Evolutionary conservation across 2,329 filamentous ascomycete species (phyloP).

Genomic region (Acephala macrosclerotiorum): DNA sequence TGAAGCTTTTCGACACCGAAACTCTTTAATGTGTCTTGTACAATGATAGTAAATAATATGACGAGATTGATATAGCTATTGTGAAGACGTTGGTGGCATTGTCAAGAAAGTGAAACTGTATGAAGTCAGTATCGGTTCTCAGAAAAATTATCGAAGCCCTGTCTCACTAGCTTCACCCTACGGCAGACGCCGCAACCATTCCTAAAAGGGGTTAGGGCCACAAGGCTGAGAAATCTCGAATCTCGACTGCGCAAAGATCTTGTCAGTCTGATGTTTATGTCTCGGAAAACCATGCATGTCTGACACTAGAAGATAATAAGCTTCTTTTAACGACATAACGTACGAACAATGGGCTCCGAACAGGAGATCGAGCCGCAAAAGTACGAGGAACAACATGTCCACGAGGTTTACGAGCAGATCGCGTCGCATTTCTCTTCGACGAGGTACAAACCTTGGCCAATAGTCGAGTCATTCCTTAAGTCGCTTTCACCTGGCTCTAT

Average conservation of each 20-base stretch:
- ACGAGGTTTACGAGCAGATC: constrained; percentile 89
- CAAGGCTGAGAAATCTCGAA: background rate
- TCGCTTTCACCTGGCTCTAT: constrained; percentile 72
- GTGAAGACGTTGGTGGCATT: constrained; percentile 17
- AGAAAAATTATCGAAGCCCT: background rate
- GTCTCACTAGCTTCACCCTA: background rate
- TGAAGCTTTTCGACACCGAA: background rate
- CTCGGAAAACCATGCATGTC: constrained; percentile 32
- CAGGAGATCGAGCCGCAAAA: constrained; percentile 45
- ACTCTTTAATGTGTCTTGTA: background rate
- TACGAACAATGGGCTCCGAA: constrained; percentile 12
- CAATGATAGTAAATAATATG: constrained; percentile 3
- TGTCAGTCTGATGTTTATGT: constrained; percentile 21
- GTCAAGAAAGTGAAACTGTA: constrained; percentile 6
- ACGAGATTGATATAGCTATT: constrained; percentile 9
- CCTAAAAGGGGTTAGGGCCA: background rate
- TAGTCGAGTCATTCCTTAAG: constrained; percentile 80
- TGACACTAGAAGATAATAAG: constrained; percentile 24
- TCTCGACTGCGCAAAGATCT: background rate
- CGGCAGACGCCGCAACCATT: background rate
- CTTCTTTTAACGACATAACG: constrained; percentile 34
- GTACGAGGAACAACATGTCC: constrained; percentile 90
- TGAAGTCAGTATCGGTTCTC: background rate
- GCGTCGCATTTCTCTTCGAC: constrained; percentile 85
- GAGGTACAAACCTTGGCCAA: constrained; percentile 87